Base-by-base conservation (phyloP, 2,329 filamentous ascomycete species). In the Phialocephala sp. region DNA sequence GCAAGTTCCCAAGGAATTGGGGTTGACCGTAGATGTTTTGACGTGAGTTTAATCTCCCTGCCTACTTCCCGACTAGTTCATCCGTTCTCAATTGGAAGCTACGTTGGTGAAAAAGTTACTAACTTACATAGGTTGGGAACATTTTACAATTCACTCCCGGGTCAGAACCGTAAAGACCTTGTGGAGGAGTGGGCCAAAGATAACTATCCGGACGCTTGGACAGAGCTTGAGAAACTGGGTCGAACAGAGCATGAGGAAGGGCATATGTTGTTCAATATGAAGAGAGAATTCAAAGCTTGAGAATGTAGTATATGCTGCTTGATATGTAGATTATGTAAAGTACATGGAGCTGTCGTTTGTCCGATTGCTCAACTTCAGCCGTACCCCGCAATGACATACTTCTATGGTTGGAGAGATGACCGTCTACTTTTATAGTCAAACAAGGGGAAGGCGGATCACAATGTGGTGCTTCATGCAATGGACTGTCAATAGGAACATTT, bases 161-260 rank as follows among this genome's bases (percentile, higher is more conserved):
- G 85, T 65, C 84, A 85, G 66, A 83, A 84, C 60, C 84, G 87
- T 72, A 92, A 95, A 76, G 81, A 84, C 5, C 81, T 87, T 43
- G 89, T 96, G 64, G 89, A 93, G 75, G 80, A 84, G 18, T 97
- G 93, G 93, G 90, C 90, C 1, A 84, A 85, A 71, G 78, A 85
- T 58, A 83, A 85, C 52, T 93, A 92, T 76, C 88, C 91, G 0
- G 81, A 85, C 11, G 79, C 86, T 6, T 97, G 93, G 93, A 80
- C 79, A 12, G 83, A 89, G 70, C 76, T 97, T 66, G 72, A 72
- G 60, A 72, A 74, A 45, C 32, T 73, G 12, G 74, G 74, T 1
- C 69, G 71, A 37, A 69, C 36, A 18, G 68, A 69, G 39, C 66
- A 72, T 27, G 69, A 74, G 35, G 73, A 75, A 52, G 74, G 72